These are phyloP conservation scores for Fusarium fracticaudum DNA, from an alignment of 2,329 filamentous ascomycete genomes.

Conservation along the genomic window DNA sequence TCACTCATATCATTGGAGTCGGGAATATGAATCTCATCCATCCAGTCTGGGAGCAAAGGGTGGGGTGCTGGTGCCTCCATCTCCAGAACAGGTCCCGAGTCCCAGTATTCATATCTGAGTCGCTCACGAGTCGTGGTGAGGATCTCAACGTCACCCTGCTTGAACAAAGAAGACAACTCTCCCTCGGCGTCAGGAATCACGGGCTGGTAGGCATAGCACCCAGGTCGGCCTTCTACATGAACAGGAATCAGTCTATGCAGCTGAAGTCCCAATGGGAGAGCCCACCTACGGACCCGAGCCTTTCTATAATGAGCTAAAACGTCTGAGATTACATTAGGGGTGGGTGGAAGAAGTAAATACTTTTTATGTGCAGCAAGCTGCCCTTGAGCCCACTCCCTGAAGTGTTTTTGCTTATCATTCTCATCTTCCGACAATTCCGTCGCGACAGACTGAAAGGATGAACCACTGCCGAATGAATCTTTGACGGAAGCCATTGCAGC, in stretches of 20 bases:
- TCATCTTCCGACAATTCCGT: background rate
- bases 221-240: too few relatives aligned
- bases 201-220: accelerated
- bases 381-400: accelerated
- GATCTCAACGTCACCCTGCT: background rate
- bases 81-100: background rate
- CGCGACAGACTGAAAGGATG: background rate
- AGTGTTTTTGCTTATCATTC: background rate
- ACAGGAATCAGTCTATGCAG: background rate
- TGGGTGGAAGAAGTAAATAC: background rate
- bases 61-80: background rate
- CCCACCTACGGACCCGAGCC: accelerated
- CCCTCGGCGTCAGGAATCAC: background rate
- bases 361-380: accelerated
- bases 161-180: background rate
- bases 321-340: background rate
- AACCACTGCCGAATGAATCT: background rate
- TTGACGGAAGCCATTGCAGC: background rate
- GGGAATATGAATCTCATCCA: background rate
- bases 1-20: too few relatives aligned
- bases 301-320: background rate
- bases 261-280: background rate
- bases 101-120: background rate
- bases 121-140: background rate
- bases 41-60: background rate